phyloP scores from a whole-genome alignment of 1,139 yeast genomes.

The Suhomyces taliae region DNA sequence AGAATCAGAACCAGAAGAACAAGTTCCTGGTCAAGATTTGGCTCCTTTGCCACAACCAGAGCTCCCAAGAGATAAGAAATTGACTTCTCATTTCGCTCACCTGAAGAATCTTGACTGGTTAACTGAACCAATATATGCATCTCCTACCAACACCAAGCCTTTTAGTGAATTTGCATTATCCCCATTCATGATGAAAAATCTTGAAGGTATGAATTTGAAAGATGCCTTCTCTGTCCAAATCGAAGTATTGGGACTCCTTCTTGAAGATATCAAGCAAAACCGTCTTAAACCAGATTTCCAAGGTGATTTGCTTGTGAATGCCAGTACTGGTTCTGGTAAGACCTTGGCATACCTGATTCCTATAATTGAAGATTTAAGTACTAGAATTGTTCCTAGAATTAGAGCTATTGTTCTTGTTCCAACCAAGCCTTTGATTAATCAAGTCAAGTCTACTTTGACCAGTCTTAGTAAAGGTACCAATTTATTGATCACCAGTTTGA shows the following conservation, averaged over 20 bases:
- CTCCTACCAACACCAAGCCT: slow-evolving; percentile 41
- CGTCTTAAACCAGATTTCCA: slow-evolving; percentile 56
- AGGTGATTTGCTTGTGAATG: slow-evolving; percentile 85
- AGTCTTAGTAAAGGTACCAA: slow-evolving; percentile 66
- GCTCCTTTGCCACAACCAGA: slow-evolving; percentile 85
- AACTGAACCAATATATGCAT: slow-evolving; percentile 58
- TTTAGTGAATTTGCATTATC: slow-evolving; percentile 45
- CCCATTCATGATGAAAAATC: slow-evolving; percentile 45
- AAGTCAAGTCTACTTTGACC: slow-evolving; percentile 68
- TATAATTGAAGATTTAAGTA: slow-evolving; percentile 63
- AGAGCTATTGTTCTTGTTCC: slow-evolving; percentile 85
- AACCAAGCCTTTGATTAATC: slow-evolving; percentile 82
- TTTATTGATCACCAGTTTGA: slow-evolving; percentile 58
- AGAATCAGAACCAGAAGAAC: slow-evolving; percentile 26
- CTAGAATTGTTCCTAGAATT: slow-evolving; percentile 67
- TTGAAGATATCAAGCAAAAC: slow-evolving; percentile 48
- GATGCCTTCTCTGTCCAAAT: slow-evolving; percentile 80
- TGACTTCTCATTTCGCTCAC: slow-evolving; percentile 41
- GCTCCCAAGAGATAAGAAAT: slow-evolving; percentile 50
- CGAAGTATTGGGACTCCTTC: slow-evolving; percentile 58
- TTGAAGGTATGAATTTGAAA: slow-evolving; percentile 44
- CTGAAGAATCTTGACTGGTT: slow-evolving; percentile 61
- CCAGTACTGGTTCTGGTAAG: slow-evolving; percentile 96
- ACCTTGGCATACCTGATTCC: slow-evolving; percentile 90
- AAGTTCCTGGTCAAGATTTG: slow-evolving; percentile 48